Conservation (phyloP, 2,329 filamentous ascomycete genomes). For the Beauveria sp. region DNA sequence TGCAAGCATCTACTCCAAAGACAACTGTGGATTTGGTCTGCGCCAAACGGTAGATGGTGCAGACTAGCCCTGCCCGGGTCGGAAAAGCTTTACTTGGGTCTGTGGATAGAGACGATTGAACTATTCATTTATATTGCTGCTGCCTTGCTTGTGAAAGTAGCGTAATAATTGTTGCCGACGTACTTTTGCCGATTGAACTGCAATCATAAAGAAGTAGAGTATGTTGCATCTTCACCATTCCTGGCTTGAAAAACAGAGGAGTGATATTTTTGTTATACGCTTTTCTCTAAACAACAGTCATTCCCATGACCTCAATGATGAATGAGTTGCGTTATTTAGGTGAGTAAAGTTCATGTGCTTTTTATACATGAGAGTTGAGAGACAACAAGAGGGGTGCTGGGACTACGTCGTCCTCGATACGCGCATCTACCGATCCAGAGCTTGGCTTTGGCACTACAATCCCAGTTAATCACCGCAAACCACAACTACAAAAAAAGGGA, state of each 20-base stretch:
- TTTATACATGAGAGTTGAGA: background rate
- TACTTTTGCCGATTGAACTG: too few relatives aligned
- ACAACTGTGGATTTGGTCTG: slow-evolving; percentile 6
- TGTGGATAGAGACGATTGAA: slow-evolving; percentile 43
- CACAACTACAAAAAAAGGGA: too few relatives aligned
- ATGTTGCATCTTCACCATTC: background rate
- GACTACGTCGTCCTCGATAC: background rate
- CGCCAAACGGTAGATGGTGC: slow-evolving; percentile 4
- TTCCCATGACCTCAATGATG: too few relatives aligned
- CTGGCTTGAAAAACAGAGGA: background rate
- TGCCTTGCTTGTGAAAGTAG: slow-evolving; percentile 20
- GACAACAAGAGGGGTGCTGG: background rate
- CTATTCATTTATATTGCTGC: slow-evolving; percentile 32
- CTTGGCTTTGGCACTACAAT: slow-evolving; percentile 49
- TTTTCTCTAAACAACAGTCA: background rate
- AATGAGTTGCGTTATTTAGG: too few relatives aligned
- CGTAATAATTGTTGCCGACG: too few relatives aligned
- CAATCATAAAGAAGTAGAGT: too few relatives aligned
- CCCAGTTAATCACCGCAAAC: slow-evolving; percentile 17
- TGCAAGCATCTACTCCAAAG: background rate
- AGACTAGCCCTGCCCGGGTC: slow-evolving; percentile 20
- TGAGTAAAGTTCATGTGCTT: background rate
- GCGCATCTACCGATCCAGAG: slow-evolving; percentile 38
- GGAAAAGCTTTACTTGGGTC: slow-evolving; percentile 18
- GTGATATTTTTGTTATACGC: too few relatives aligned